These are phyloP conservation scores for Wickerhamomyces canadensis DNA, from an alignment of 805 yeast species.

Conservation along the genomic window DNA sequence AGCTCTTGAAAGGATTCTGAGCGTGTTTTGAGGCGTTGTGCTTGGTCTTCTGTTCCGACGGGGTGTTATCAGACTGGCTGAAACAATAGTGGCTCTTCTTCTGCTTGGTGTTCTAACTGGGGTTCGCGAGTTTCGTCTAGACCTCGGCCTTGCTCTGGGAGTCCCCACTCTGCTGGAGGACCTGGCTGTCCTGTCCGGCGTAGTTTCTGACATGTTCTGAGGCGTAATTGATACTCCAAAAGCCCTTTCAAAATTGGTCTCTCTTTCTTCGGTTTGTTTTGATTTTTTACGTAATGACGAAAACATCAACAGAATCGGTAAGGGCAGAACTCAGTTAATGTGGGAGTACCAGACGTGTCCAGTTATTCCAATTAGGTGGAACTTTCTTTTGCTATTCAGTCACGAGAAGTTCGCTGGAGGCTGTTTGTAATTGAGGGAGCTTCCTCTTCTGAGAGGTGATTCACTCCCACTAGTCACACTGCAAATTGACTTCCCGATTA, in stretches of 20 bases:
- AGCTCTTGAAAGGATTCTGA: constrained; percentile 19
- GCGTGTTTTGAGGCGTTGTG: constrained; percentile 18
- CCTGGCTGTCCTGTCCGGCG: constrained; percentile 2
- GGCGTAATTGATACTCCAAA: background rate
- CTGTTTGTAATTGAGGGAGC: too few relatives aligned
- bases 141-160: constrained; percentile 12
- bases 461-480: too few relatives aligned
- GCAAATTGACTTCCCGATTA: too few relatives aligned
- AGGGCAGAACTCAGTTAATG: too few relatives aligned
- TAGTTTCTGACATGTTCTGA: background rate
- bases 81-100: constrained; percentile 18
- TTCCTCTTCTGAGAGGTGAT: too few relatives aligned
- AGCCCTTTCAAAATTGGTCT: background rate
- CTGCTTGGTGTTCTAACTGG: constrained; percentile 23
- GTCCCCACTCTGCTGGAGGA: too few relatives aligned
- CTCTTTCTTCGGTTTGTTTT: background rate
- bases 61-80: constrained; percentile 19
- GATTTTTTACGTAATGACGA: background rate
- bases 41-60: constrained; percentile 16
- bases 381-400: too few relatives aligned
- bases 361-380: too few relatives aligned
- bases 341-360: too few relatives aligned
- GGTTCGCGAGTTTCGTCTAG: constrained; percentile 14
- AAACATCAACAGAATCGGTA: constrained; percentile 1
- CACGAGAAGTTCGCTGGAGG: too few relatives aligned